A percentile compares a stretch with the other conserved stretches of the same genome.
These are phyloP conservation scores for Alternaria alternata DNA, from an alignment of 2,329 filamentous ascomycete species.

Conservation along the genomic window DNA sequence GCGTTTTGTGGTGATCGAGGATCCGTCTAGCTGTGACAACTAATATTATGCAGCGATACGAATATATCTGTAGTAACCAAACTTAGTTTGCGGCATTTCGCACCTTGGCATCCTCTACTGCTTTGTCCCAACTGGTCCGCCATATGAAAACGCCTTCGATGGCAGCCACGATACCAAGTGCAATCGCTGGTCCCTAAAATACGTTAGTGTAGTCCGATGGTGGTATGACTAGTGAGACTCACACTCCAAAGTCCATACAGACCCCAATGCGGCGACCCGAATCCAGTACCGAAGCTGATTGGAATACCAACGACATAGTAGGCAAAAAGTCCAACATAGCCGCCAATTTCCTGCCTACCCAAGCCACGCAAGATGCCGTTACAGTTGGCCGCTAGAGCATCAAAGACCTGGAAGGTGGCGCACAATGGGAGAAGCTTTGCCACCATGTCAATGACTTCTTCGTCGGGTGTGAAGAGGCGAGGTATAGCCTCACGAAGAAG, in stretches of 20 bases:
- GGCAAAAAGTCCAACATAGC: constrained; percentile 83
- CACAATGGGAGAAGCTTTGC: constrained; percentile 77
- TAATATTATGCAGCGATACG: background rate
- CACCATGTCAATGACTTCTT: constrained; percentile 72
- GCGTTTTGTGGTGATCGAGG: background rate
- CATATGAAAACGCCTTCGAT: constrained; percentile 67
- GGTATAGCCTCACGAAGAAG: constrained; percentile 77
- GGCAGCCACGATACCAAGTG: constrained; percentile 66
- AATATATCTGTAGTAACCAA: background rate
- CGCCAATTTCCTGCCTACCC: constrained; percentile 87
- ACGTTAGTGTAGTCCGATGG: constrained; percentile 12
- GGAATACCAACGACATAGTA: constrained; percentile 91
- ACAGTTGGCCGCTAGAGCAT: constrained; percentile 78
- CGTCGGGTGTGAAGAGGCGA: constrained; percentile 73
- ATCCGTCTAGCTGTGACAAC: background rate
- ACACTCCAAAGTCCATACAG: constrained; percentile 79
- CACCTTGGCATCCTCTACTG: constrained; percentile 66
- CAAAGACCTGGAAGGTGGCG: constrained; percentile 89
- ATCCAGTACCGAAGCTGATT: constrained; percentile 79
- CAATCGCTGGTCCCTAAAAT: constrained; percentile 63
- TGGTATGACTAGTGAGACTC: constrained; percentile 21
- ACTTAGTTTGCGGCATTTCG: constrained; percentile 57
- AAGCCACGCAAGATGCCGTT: constrained; percentile 88
- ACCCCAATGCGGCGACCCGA: constrained; percentile 77
- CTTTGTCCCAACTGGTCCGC: constrained; percentile 63